Percentiles rank a stretch among this genome's conserved stretches.
Conservation (phyloP, 1,139 yeast species). For the Meyerozyma sp. region DNA sequence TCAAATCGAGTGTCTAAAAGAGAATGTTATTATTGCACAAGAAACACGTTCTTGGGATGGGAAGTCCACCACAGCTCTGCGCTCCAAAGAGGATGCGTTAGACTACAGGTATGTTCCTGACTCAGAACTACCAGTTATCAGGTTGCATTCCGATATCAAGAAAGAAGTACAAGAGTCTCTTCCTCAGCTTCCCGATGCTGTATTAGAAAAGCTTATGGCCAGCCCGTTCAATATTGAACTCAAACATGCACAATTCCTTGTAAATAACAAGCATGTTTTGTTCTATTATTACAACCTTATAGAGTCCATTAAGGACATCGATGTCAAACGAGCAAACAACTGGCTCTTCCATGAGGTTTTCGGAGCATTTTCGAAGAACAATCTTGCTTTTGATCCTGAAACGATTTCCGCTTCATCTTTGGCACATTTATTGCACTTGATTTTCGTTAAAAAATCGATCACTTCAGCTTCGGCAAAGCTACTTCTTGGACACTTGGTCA, state of each 20-base stretch:
- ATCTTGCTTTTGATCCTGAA: conserved; percentile 30
- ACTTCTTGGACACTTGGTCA: conserved; percentile 54
- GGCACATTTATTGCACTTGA: conserved; percentile 7
- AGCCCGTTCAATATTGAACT: conserved; percentile 55
- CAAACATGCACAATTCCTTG: conserved; percentile 66
- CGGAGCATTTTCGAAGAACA: conserved; percentile 59
- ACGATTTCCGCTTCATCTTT: conserved; percentile 25
- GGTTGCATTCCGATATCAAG: conserved; percentile 32
- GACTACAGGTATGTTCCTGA: conserved; percentile 96
- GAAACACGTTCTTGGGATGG: conserved; percentile 97
- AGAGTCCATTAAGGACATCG: conserved; percentile 12
- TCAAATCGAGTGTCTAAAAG: conserved; percentile 44
- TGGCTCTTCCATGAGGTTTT: conserved; percentile 83
- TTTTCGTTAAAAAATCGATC: not conserved
- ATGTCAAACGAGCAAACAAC: conserved; percentile 50
- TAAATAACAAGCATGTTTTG: conserved; percentile 40
- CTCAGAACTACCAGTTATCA: conserved; percentile 70
- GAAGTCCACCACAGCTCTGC: conserved; percentile 50
- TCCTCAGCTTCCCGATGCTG: conserved; percentile 63
- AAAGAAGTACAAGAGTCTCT: conserved; percentile 34
- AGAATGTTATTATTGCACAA: conserved; percentile 34
- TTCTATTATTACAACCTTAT: conserved; percentile 47
- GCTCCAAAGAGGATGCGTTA: conserved; percentile 75
- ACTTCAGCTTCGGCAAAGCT: conserved; percentile 62
- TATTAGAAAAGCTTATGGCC: conserved; percentile 42